These are phyloP conservation scores for Phytophthora syringae DNA, from an alignment of 352 stramenopile genomes.

Conservation along the genomic window DNA sequence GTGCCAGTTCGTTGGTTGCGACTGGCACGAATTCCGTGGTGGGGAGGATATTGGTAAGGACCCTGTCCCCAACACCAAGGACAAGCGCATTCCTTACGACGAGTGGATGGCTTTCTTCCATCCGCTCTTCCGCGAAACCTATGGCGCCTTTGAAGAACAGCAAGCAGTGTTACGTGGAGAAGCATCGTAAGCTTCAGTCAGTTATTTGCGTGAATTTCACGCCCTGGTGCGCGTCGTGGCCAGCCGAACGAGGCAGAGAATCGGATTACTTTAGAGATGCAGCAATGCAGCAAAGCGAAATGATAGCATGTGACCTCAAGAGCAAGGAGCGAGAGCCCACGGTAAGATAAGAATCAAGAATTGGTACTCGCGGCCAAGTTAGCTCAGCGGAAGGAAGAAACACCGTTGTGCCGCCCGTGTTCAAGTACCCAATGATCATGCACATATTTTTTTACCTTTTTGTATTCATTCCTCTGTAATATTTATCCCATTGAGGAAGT, in stretches of 20 bases:
- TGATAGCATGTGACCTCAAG: slow-evolving; percentile 12
- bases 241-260: background rate
- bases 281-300: slow-evolving; percentile 23
- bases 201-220: slow-evolving; percentile 24
- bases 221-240: slow-evolving; percentile 4
- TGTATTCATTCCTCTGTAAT: slow-evolving; percentile 29
- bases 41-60: slow-evolving; percentile 41
- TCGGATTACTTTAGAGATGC: slow-evolving; percentile 27
- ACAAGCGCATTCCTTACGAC: slow-evolving; percentile 52
- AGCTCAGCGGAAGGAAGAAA: slow-evolving; percentile 5
- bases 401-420: slow-evolving; percentile 17
- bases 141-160: slow-evolving; percentile 26
- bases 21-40: slow-evolving; percentile 66
- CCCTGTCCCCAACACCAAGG: slow-evolving; percentile 41
- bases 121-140: slow-evolving; percentile 38
- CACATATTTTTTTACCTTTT: slow-evolving; percentile 1
- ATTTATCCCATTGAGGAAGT: slow-evolving; percentile 11
- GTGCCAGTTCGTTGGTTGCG: slow-evolving; percentile 73
- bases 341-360: slow-evolving; percentile 27
- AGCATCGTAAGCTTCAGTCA: slow-evolving; percentile 22
- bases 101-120: slow-evolving; percentile 61
- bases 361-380: slow-evolving; percentile 6
- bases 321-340: slow-evolving; percentile 10
- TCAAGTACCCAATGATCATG: slow-evolving; percentile 23
- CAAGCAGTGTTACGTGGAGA: slow-evolving; percentile 19